Base-by-base conservation (phyloP, 805 yeast genomes). In the Millerozyma miso region DNA sequence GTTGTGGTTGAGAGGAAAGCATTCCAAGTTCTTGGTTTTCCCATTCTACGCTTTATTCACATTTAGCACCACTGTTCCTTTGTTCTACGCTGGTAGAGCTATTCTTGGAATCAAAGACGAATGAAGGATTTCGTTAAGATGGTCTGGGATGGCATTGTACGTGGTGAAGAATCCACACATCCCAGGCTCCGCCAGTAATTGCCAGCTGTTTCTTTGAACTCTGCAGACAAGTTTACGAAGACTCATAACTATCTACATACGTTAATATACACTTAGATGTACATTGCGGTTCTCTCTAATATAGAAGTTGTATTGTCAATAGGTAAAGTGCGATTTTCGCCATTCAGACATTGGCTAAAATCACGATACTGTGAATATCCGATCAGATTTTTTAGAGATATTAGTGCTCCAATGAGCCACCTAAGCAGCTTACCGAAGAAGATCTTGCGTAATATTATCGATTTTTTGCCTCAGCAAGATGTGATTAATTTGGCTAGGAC, bases 21-120 rank as follows among this genome's bases (percentile, higher is more conserved):
- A 64, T 52, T 79, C 93, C 52, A 84, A 84, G 69, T 70, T 75
- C 56, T 66, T 82, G 62, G 76, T 86, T 52, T 82, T 81, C 69
- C 95, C 95, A 60, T 87, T 81, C 77, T 83, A 76, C 72, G 87
- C 86, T 49, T 72, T 81, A 47, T 82, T 86, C 65, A 70, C 86
- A 43, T 74, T 83, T 47, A 72, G 87, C 50, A 79, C 87, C 40
- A 74, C 73, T 46, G 76, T 78, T 47, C 84, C 93, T 47, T 71
- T 83, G 54, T 78, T 68, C 72, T 85, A 80, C 78, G 61, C 79
- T 43, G 86, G 80, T 55, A 81, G 89, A 73, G 93, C 93, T 53
- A 58, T 77, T 50, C 59, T 70, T 34, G 90, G 89, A 62, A 72
- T 83, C 63, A 83, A 84, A 73, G 83, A 51, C 36, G 60, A 52